Evolutionary conservation across 805 yeast genomes (phyloP).

Genomic region (Wickerhamiella nectarea): DNA sequence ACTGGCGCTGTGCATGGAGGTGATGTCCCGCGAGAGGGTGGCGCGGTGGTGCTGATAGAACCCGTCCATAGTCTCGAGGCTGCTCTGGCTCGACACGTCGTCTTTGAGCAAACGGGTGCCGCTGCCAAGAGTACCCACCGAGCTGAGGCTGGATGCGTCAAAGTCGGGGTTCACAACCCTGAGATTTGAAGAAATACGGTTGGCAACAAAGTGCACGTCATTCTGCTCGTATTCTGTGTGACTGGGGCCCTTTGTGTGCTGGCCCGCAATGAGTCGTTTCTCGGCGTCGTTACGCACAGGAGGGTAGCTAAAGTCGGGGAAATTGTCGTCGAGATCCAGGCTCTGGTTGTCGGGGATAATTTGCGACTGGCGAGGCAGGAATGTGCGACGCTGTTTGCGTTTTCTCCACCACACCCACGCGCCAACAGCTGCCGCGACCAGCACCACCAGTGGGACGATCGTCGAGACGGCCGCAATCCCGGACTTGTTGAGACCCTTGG

Average conservation of each 20-base stretch:
- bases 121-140: not conserved
- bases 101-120: constrained; percentile 1
- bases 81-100: not conserved
- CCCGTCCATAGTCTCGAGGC: not conserved
- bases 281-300: constrained; percentile 4
- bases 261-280: not conserved
- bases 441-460: constrained; percentile 31
- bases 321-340: constrained; percentile 1
- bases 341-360: constrained; percentile 9
- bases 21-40: constrained; percentile 1
- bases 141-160: not conserved
- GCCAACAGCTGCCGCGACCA: constrained; percentile 27
- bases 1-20: not conserved
- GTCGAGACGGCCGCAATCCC: constrained; percentile 36
- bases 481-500: constrained; percentile 23
- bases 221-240: constrained; percentile 3
- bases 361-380: constrained; percentile 13
- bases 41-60: not conserved
- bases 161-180: constrained; percentile 51
- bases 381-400: constrained; percentile 17
- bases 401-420: constrained; percentile 22
- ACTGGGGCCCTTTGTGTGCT: not conserved
- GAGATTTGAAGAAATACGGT: constrained; percentile 45
- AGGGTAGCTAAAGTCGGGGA: constrained; percentile 7
- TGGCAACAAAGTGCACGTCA: constrained; percentile 62